phyloP scores from a whole-genome alignment of 2,329 filamentous ascomycete genomes.

The Curvularia eragrostidis region DNA sequence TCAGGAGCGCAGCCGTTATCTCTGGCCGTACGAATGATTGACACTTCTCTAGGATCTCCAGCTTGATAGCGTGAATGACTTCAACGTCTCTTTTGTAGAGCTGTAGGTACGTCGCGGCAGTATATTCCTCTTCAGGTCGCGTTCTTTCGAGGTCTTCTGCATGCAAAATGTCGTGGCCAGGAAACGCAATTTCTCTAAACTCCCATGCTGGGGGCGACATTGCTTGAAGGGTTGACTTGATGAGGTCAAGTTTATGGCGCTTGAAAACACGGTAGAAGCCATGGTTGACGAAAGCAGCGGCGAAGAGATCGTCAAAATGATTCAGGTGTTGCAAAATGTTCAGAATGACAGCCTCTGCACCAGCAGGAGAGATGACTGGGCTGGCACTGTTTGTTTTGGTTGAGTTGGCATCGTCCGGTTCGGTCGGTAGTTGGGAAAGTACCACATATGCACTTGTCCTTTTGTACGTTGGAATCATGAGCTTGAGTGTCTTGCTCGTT shows the following conservation, averaged over 20 bases:
- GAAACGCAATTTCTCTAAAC: constrained; percentile 63
- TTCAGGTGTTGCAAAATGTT: constrained; percentile 59
- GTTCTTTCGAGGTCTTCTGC: constrained; percentile 54
- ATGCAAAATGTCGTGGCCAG: constrained; percentile 54
- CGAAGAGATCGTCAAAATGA: constrained; percentile 62
- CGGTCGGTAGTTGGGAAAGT: constrained; percentile 28
- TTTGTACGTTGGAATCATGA: constrained; percentile 34
- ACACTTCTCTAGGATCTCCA: constrained; percentile 62
- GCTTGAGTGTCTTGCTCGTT: constrained; percentile 29
- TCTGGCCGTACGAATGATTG: constrained; percentile 63
- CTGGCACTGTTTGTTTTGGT: constrained; percentile 28
- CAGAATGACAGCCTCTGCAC: constrained; percentile 60
- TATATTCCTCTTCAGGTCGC: constrained; percentile 60
- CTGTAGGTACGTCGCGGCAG: constrained; percentile 59
- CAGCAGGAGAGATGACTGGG: constrained; percentile 50
- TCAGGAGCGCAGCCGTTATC: constrained; percentile 61
- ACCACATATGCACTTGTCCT: constrained; percentile 32
- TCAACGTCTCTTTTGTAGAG: constrained; percentile 61
- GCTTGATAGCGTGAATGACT: constrained; percentile 62
- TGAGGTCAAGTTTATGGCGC: constrained; percentile 61
- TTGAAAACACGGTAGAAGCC: constrained; percentile 66
- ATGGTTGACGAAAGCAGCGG: constrained; percentile 60
- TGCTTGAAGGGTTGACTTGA: constrained; percentile 59
- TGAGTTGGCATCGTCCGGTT: neutral
- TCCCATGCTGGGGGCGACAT: constrained; percentile 67